Conservation (phyloP, 495 filamentous ascomycete species). For the Penicillium arizonense region DNA sequence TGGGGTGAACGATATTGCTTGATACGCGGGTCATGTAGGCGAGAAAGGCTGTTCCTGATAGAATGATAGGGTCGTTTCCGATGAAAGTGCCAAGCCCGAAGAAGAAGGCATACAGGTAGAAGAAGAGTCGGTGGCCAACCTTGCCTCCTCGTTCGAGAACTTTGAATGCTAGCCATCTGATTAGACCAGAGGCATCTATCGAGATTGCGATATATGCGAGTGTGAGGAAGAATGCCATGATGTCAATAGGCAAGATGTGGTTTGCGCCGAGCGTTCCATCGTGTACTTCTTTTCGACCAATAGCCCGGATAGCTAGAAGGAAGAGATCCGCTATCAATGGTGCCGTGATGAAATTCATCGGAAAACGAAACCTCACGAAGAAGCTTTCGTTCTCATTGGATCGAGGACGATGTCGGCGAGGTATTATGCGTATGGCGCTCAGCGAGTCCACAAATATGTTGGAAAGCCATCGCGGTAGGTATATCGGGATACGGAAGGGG, state of each 20-base stretch:
- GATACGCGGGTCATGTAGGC: slow-evolving; percentile 71
- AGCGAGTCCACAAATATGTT: slow-evolving; percentile 42
- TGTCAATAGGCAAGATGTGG: slow-evolving; percentile 60
- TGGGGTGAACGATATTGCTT: slow-evolving; percentile 62
- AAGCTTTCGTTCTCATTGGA: neutral
- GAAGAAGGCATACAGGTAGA: slow-evolving; percentile 69
- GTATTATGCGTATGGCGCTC: slow-evolving; percentile 47
- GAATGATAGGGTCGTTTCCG: slow-evolving; percentile 68
- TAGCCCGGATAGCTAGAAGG: slow-evolving; percentile 60
- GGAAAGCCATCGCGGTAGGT: slow-evolving; percentile 46
- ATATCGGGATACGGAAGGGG: slow-evolving; percentile 59
- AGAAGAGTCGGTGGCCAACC: slow-evolving; percentile 59
- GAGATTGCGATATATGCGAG: slow-evolving; percentile 74
- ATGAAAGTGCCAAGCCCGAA: slow-evolving; percentile 63
- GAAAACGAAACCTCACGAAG: slow-evolving; percentile 49
- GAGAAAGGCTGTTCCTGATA: slow-evolving; percentile 67
- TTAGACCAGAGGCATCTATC: slow-evolving; percentile 67
- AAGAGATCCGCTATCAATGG: slow-evolving; percentile 66
- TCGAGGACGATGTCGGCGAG: slow-evolving; percentile 26
- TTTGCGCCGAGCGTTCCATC: slow-evolving; percentile 61
- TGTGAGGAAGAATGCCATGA: slow-evolving; percentile 67
- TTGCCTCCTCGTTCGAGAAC: slow-evolving; percentile 64
- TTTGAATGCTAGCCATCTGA: slow-evolving; percentile 63
- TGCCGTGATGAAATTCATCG: slow-evolving; percentile 66
- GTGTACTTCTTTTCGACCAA: slow-evolving; percentile 57